Conservation (phyloP, 495 filamentous ascomycete genomes). For the Penicillium tannophilum region DNA sequence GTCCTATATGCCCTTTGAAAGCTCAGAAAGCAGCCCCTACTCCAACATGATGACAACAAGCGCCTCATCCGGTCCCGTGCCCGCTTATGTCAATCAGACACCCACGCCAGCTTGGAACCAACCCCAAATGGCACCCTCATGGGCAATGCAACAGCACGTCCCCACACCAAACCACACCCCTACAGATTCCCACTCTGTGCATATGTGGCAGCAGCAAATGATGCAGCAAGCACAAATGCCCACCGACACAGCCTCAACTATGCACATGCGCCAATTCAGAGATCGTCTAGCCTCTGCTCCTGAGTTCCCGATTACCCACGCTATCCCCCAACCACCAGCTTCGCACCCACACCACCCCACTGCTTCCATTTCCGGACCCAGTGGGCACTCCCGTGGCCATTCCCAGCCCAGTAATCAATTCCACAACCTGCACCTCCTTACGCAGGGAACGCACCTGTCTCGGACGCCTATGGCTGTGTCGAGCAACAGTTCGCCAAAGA, state of each 20-base stretch:
- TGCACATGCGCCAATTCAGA: slow-evolving; percentile 40
- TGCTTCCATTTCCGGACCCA: slow-evolving; percentile 25
- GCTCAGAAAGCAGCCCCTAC: slow-evolving; percentile 13
- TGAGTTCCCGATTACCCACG: slow-evolving; percentile 33
- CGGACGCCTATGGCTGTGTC: slow-evolving; percentile 13
- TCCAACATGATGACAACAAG: slow-evolving; percentile 20
- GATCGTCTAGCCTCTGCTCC: slow-evolving; percentile 45
- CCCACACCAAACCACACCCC: slow-evolving; percentile 27
- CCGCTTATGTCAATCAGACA: slow-evolving; percentile 31
- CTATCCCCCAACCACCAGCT: neutral
- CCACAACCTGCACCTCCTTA: slow-evolving; percentile 30
- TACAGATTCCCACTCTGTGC: slow-evolving; percentile 27
- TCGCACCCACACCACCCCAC: slow-evolving; percentile 15
- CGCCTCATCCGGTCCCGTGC: slow-evolving; percentile 27
- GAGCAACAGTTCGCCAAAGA: slow-evolving; percentile 22
- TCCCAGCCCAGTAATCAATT: slow-evolving; percentile 29
- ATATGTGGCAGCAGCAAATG: slow-evolving; percentile 38
- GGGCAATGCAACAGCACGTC: slow-evolving; percentile 33
- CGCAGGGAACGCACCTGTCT: slow-evolving; percentile 27
- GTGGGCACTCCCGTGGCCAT: slow-evolving; percentile 30
- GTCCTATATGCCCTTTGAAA: slow-evolving; percentile 30
- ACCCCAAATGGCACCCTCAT: slow-evolving; percentile 19
- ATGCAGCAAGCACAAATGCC: slow-evolving; percentile 31
- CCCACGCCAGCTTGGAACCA: slow-evolving; percentile 18
- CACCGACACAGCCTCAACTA: slow-evolving; percentile 20